These are phyloP conservation scores for Candida morakotiae DNA, from an alignment of 805 yeast species.

Conservation along the genomic window DNA sequence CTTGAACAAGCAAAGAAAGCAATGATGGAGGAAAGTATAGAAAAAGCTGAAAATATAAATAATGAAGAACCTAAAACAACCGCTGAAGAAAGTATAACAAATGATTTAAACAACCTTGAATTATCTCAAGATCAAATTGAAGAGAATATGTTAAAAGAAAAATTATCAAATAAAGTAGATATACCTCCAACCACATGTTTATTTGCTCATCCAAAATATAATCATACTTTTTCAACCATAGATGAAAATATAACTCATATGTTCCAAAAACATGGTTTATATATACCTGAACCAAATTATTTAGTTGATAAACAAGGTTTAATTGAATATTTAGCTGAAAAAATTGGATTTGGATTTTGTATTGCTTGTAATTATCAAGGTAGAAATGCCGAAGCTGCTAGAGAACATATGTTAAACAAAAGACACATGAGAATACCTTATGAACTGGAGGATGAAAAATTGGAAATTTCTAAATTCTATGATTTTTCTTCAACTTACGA, in stretches of 20 bases:
- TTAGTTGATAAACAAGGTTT: slow-evolving; percentile 69
- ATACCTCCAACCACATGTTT: slow-evolving; percentile 49
- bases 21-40: slow-evolving; percentile 24
- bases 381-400: slow-evolving; percentile 74
- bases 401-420: slow-evolving; percentile 83
- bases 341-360: slow-evolving; percentile 82
- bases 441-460: slow-evolving; percentile 73
- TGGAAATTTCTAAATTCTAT: slow-evolving; percentile 74
- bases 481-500: slow-evolving; percentile 71
- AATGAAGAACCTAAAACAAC: slow-evolving; percentile 1
- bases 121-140: slow-evolving; percentile 27
- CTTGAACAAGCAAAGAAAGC: slow-evolving; percentile 44
- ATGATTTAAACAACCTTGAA: slow-evolving; percentile 12
- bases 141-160: slow-evolving; percentile 42
- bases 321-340: slow-evolving; percentile 70
- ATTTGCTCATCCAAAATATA: slow-evolving; percentile 40
- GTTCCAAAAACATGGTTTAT: slow-evolving; percentile 78
- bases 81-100: neutral
- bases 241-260: slow-evolving; percentile 62
- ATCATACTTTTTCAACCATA: slow-evolving; percentile 28
- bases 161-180: slow-evolving; percentile 42
- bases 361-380: slow-evolving; percentile 82
- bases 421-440: slow-evolving; percentile 88
- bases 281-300: slow-evolving; percentile 76
- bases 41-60: slow-evolving; percentile 5